Base-by-base conservation (phyloP, 2,329 filamentous ascomycete genomes). In the Curvularia eragrostidis region DNA sequence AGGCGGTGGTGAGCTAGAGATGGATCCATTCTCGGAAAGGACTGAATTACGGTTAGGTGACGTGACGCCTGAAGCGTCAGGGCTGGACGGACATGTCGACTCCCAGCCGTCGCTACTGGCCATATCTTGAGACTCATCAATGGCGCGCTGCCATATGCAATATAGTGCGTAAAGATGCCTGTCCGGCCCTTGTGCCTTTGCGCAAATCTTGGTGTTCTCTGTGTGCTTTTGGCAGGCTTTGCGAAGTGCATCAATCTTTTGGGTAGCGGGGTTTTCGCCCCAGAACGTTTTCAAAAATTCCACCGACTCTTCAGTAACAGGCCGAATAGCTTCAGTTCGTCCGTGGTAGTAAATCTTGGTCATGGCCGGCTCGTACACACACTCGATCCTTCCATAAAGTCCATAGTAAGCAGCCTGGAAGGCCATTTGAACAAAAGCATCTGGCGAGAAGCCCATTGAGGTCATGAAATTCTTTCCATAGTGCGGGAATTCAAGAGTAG, bases 391-490 rank as follows among this genome's bases (percentile, higher is more conserved):
- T 3, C 95, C 95, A 69, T 98, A 99, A 7, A 99, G 84, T 1
- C 95, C 95, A 71, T 97, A 99, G 81, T 99, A 98, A 1, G 95
- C 94, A 4, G 94, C 94, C 77, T 99, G 95, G 80, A 97, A 97
- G 0, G 95, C 95, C 94, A 99, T 98, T 77, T 99, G 95, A 19
- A 99, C 91, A 74, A 97, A 99, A 0, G 95, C 95, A 75, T 98
- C 95, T 0, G 95, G 94, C 0, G 94, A 98, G 78, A 98, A 96
- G 7, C 94, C 94, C 89, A 96, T 96, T 0, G 90, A 92, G 0
- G 93, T 98, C 78, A 99, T 97, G 74, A 97, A 97, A 77, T 95
- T 97, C 82, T 97, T 97, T 65, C 95, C 95, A 68, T 96, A 99
- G 23, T 89, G 87, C 48, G 82, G 80, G 68, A 98, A 98, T 66